Percentiles rank a stretch among this genome's conserved stretches.
phyloP scores from a whole-genome alignment of 1,284 basidiomycete genomes.

The Sphaerobolus stellatus region DNA sequence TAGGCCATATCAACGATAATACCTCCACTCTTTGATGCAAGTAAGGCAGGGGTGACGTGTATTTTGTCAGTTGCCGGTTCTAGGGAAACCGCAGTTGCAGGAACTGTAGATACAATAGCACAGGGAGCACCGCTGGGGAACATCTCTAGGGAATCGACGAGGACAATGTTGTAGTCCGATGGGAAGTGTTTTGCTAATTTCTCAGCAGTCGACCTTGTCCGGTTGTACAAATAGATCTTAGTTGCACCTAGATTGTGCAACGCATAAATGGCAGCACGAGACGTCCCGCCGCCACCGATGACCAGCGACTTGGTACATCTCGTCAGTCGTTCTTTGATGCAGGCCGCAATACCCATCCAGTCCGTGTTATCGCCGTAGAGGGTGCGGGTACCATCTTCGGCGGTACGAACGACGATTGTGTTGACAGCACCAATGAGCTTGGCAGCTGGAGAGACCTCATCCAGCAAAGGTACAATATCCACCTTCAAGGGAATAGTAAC shows the following conservation, averaged over 20 bases:
- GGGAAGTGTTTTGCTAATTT: slow-evolving; percentile 70
- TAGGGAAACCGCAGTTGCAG: slow-evolving; percentile 63
- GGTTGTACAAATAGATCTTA: slow-evolving; percentile 82
- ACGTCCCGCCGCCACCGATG: slow-evolving; percentile 91
- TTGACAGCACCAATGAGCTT: slow-evolving; percentile 89
- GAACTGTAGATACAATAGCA: slow-evolving; percentile 85
- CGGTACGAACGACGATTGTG: slow-evolving; percentile 68
- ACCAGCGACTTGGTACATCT: slow-evolving; percentile 61
- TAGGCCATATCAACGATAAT: slow-evolving; percentile 94
- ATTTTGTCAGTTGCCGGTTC: slow-evolving; percentile 39
- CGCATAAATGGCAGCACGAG: slow-evolving; percentile 90
- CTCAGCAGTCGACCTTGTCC: slow-evolving; percentile 73
- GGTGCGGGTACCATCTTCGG: slow-evolving; percentile 45
- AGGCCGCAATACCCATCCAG: slow-evolving; percentile 80
- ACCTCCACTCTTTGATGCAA: slow-evolving; percentile 36
- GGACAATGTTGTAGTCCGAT: slow-evolving; percentile 51
- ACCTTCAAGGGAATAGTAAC: slow-evolving; percentile 96
- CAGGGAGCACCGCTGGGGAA: slow-evolving; percentile 59
- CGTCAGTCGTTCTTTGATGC: slow-evolving; percentile 44
- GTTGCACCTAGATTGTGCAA: slow-evolving; percentile 67
- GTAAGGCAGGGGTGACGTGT: slow-evolving; percentile 45
- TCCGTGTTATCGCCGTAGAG: slow-evolving; percentile 92
- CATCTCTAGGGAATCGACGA: slow-evolving; percentile 57
- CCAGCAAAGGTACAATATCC: slow-evolving; percentile 79
- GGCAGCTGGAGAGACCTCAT: slow-evolving; percentile 76